A percentile compares a stretch with the other conserved stretches of the same genome.
These are phyloP conservation scores for Globisporangium cylindrosporum DNA, from an alignment of 352 stramenopile species.

Conservation along the genomic window DNA sequence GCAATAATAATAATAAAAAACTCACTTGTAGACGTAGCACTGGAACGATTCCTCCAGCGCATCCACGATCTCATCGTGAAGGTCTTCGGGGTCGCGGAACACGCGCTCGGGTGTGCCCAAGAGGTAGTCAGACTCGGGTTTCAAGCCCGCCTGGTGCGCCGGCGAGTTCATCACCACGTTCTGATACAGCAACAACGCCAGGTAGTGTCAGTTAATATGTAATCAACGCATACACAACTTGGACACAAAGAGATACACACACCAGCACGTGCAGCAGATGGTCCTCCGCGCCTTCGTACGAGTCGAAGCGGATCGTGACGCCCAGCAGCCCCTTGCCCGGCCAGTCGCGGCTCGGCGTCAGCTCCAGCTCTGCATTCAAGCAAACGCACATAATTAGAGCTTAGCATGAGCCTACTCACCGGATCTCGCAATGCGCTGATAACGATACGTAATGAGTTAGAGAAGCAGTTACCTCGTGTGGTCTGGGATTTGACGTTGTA, in stretches of 20 bases:
- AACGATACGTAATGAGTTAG: no score
- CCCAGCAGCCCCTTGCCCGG: slow-evolving; percentile 93
- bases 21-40: slow-evolving; percentile 97
- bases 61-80: slow-evolving; percentile 89
- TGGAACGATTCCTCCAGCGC: slow-evolving; percentile 93
- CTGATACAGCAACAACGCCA: slow-evolving; percentile 18
- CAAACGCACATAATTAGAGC: not conserved
- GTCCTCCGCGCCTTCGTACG: slow-evolving; percentile 94
- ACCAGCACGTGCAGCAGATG: slow-evolving; percentile 93
- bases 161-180: slow-evolving; percentile 89
- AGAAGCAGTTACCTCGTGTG: slow-evolving; percentile 26
- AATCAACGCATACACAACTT: slow-evolving; percentile 1
- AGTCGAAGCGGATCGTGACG: slow-evolving; percentile 97
- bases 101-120: slow-evolving; percentile 90
- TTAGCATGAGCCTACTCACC: not conserved
- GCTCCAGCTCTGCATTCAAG: slow-evolving; percentile 41
- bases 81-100: slow-evolving; percentile 83
- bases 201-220: not conserved
- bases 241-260: slow-evolving; percentile 11
- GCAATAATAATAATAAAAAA: not conserved
- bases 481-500: slow-evolving; percentile 84
- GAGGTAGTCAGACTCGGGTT: slow-evolving; percentile 91
- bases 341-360: slow-evolving; percentile 94
- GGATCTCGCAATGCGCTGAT: no score
- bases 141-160: slow-evolving; percentile 86